These are phyloP conservation scores for Micractinium sp. DNA, from an alignment of 139 green algal genomes.

Conservation along the genomic window DNA sequence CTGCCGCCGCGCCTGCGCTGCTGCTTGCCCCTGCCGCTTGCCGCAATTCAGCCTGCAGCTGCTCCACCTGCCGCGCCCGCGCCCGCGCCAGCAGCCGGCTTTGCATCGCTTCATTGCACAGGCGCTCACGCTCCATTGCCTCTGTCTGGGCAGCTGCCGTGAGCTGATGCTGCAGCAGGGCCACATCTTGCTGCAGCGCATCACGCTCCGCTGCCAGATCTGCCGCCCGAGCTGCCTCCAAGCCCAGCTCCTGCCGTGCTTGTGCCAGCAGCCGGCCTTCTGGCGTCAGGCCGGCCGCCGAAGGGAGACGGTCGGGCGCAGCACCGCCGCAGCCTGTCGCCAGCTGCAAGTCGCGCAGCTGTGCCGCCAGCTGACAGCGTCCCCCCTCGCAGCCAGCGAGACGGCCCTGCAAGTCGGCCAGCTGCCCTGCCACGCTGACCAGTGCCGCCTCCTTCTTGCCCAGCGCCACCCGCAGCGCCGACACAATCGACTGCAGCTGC, in stretches of 20 bases:
- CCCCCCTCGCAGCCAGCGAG: background rate
- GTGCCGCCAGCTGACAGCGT: background rate
- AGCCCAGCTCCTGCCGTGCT: slow-evolving; percentile 2
- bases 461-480: slow-evolving; percentile 17
- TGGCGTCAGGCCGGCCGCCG: background rate
- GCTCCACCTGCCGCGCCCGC: slow-evolving; percentile 29
- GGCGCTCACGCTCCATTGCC: slow-evolving; percentile 20
- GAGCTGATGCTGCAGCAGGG: slow-evolving; percentile 17
- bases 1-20: slow-evolving; percentile 5
- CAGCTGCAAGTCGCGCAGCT: background rate
- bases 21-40: background rate
- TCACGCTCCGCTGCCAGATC: slow-evolving; percentile 17
- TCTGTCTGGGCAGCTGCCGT: slow-evolving; percentile 19
- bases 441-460: slow-evolving; percentile 14
- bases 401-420: background rate
- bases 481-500: slow-evolving; percentile 21
- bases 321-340: background rate
- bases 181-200: background rate
- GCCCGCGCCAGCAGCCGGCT: slow-evolving; percentile 23
- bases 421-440: slow-evolving; percentile 11
- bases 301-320: background rate
- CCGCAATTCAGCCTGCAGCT: slow-evolving; percentile 24
- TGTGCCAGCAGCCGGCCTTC: slow-evolving; percentile 5
- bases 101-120: slow-evolving; percentile 20
- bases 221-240: background rate